Evolutionary conservation across 2,329 filamentous ascomycete genomes (phyloP).

Genomic region (Beauveria scarabaeidicola): DNA sequence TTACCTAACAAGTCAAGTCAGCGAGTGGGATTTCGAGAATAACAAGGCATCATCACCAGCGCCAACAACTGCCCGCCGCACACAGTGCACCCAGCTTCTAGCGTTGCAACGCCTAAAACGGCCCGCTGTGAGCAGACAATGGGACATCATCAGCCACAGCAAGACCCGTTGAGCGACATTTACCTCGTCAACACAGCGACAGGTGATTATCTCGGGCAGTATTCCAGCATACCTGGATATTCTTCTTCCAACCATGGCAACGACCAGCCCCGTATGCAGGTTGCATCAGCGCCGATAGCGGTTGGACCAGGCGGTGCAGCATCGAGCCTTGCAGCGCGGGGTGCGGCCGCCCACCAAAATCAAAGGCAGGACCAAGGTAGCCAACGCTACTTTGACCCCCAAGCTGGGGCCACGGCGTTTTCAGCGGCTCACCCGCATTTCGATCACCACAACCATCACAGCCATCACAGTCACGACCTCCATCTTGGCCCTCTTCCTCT

Average conservation of each 20-base stretch:
- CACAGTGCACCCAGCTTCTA: not conserved
- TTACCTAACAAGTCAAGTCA: too few species aligned
- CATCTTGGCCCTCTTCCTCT: conserved; percentile 10
- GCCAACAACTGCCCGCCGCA: not conserved
- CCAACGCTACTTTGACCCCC: not conserved
- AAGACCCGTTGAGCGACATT: not conserved
- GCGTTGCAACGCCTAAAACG: not conserved
- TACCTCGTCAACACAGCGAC: not conserved
- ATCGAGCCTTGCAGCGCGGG: not conserved
- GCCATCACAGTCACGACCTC: conserved; percentile 11
- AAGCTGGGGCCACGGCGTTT: not conserved
- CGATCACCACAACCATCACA: conserved; percentile 11
- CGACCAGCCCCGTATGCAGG: not conserved
- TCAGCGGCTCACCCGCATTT: conserved; percentile 1
- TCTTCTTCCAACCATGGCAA: not conserved
- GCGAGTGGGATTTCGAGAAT: too few species aligned
- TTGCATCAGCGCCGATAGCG: not conserved
- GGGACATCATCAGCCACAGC: not conserved
- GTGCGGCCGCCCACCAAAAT: not conserved
- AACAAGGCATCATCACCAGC: too few species aligned
- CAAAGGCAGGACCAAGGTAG: not conserved
- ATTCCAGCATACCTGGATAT: not conserved
- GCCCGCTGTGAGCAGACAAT: not conserved
- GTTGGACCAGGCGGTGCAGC: not conserved
- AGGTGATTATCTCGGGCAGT: not conserved